phyloP scores from a whole-genome alignment of 148 eudicot species.

The Polygonum maritimum region DNA sequence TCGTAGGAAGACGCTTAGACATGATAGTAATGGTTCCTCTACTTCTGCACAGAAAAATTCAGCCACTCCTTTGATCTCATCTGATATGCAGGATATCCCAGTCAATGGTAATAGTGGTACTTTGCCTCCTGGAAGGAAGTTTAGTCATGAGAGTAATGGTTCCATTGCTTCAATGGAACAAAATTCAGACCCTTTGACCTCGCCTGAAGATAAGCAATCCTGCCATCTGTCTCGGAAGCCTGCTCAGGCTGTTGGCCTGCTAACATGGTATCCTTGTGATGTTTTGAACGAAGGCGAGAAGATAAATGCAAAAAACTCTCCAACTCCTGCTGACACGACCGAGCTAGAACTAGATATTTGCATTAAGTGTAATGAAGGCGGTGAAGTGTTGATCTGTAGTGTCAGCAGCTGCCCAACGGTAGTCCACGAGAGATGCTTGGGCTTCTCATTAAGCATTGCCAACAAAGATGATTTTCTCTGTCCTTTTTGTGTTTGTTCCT shows the following conservation, averaged over 20 bases:
- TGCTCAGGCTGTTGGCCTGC: neutral
- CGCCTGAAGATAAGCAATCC: neutral
- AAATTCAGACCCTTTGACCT: neutral
- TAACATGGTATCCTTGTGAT: neutral
- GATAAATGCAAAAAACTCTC: slow-evolving; percentile 12
- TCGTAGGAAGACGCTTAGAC: slow-evolving; percentile 34
- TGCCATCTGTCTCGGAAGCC: neutral
- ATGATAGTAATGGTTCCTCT: slow-evolving; percentile 12
- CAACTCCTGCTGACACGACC: slow-evolving; percentile 21
- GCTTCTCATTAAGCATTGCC: slow-evolving; percentile 39
- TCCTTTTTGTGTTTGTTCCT: slow-evolving; percentile 74
- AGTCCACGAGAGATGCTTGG: slow-evolving; percentile 67
- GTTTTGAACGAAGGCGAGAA: neutral
- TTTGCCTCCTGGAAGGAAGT: slow-evolving; percentile 25
- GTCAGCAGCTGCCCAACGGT: slow-evolving; percentile 41
- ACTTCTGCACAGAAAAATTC: slow-evolving; percentile 4
- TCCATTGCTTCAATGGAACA: slow-evolving; percentile 4
- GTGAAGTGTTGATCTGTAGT: slow-evolving; percentile 50
- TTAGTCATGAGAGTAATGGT: slow-evolving; percentile 21
- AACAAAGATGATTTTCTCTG: slow-evolving; percentile 53
- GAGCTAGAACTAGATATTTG: slow-evolving; percentile 40
- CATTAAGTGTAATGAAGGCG: slow-evolving; percentile 59
- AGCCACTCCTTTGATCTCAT: neutral
- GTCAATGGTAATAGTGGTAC: neutral
- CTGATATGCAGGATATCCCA: neutral